Percentiles rank a stretch among this genome's conserved stretches.
These are phyloP conservation scores for Triticum monococcum DNA, from an alignment of 176 grass and related monocot genomes.

Conservation along the genomic window DNA sequence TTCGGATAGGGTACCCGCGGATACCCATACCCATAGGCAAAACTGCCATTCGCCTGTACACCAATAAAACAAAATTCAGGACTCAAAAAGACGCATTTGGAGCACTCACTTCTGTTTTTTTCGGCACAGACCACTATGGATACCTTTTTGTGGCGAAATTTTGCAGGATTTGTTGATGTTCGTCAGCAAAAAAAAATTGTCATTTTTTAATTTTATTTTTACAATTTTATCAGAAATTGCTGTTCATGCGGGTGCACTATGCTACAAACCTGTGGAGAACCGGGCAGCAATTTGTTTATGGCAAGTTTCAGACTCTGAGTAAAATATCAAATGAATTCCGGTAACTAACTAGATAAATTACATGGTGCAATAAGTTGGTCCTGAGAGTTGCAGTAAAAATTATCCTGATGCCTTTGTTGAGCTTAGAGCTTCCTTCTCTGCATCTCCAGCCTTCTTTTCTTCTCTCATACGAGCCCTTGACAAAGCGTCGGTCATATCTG, in stretches of 20 bases:
- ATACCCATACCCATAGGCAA: no score
- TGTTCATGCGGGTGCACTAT: no score
- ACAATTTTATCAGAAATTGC: neutral
- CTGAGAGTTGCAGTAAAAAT: neutral
- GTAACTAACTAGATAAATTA: neutral
- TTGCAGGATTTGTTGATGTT: no score
- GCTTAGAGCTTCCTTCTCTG: slow-evolving; percentile 23
- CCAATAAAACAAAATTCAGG: no score
- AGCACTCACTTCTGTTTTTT: no score
- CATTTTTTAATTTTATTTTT: no score
- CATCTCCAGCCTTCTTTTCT: slow-evolving; percentile 45
- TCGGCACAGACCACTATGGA: no score
- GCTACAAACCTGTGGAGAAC: neutral
- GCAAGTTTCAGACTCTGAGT: neutral
- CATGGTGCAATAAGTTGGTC: neutral
- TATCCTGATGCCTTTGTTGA: slow-evolving; percentile 3
- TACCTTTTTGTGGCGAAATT: no score
- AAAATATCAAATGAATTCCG: neutral
- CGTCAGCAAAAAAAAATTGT: no score
- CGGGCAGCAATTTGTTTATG: neutral
- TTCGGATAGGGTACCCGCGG: no score
- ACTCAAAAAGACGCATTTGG: no score
- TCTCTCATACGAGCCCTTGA: slow-evolving; percentile 48
- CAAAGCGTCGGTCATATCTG: slow-evolving; percentile 59
- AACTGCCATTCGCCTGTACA: no score